A percentile compares a stretch with the other conserved stretches of the same genome.
Conservation (phyloP, 208 protist genomes). For the Acanthamoeba sp. region DNA sequence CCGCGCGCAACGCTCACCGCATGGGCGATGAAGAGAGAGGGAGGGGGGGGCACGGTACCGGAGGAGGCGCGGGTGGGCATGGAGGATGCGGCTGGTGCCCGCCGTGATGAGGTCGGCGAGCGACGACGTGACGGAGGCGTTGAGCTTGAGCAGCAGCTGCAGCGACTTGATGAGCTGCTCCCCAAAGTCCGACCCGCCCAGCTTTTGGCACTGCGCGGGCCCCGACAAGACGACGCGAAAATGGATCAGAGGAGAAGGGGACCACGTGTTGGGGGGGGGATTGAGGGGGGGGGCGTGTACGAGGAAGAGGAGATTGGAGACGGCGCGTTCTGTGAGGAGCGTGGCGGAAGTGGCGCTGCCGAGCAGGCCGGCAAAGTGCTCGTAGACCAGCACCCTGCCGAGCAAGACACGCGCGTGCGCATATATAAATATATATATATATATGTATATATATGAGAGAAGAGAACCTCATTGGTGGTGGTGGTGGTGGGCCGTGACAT, state of each 20-base stretch:
- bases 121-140: neutral
- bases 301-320: neutral
- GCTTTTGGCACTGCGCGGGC: neutral
- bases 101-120: neutral
- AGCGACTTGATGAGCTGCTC: conserved; percentile 40
- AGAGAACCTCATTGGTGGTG: too few relatives aligned
- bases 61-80: conserved; percentile 12
- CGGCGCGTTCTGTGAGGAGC: conserved; percentile 28
- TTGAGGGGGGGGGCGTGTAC: neutral
- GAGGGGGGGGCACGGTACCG: neutral
- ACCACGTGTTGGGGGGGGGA: too few relatives aligned
- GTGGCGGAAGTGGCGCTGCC: neutral
- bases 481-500: too few relatives aligned
- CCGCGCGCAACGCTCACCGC: neutral
- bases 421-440: too few relatives aligned
- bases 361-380: conserved; percentile 52
- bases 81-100: neutral
- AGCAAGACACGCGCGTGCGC: too few relatives aligned
- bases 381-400: conserved; percentile 69
- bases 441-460: too few relatives aligned
- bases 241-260: too few relatives aligned
- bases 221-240: too few relatives aligned
- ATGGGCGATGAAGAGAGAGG: neutral
- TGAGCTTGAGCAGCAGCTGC: conserved; percentile 61
- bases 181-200: conserved; percentile 17